A percentile compares a stretch with the other conserved stretches of the same genome.
Conservation (phyloP, 192 early-diverging fungal genomes). For the Dissophora globulifera region DNA sequence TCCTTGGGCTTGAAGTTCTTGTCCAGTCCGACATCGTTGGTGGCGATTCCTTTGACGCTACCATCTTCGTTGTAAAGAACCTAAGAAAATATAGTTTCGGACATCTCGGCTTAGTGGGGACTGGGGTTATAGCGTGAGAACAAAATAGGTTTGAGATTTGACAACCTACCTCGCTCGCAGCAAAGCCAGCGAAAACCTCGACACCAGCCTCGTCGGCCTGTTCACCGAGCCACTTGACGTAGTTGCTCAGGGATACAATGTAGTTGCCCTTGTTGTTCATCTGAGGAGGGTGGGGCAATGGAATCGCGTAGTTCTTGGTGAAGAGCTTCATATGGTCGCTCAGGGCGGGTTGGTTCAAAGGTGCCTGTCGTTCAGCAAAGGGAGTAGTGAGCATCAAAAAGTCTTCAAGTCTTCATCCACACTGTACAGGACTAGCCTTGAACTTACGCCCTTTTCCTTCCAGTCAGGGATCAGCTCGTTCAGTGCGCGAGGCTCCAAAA, state of each 20-base stretch:
- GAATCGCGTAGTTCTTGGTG: conserved; percentile 80
- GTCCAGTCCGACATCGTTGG: conserved; percentile 95
- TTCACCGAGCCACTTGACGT: conserved; percentile 95
- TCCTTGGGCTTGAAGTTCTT: conserved; percentile 90
- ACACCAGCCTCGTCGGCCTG: conserved; percentile 96
- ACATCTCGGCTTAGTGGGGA: too few relatives aligned
- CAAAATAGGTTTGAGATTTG: not conserved
- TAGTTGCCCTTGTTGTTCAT: conserved; percentile 98
- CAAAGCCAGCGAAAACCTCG: conserved; percentile 93
- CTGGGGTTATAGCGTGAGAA: conserved; percentile 25
- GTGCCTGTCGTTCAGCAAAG: conserved; percentile 66
- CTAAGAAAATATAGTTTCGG: conserved; percentile 21
- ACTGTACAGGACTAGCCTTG: too few relatives aligned
- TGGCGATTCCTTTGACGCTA: conserved; percentile 90
- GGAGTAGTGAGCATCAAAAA: not conserved
- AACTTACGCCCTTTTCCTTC: conserved; percentile 85
- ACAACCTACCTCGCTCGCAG: conserved; percentile 82
- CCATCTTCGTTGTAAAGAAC: conserved; percentile 93
- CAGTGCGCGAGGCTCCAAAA: conserved; percentile 90
- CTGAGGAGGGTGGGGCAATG: conserved; percentile 90
- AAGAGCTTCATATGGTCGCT: conserved; percentile 89
- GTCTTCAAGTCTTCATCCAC: too few relatives aligned
- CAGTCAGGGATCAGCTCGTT: conserved; percentile 98
- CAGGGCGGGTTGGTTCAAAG: conserved; percentile 85
- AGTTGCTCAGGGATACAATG: conserved; percentile 94